Conservation (phyloP, 1,284 basidiomycete species). For the Tetrapyrgos nigripes region DNA sequence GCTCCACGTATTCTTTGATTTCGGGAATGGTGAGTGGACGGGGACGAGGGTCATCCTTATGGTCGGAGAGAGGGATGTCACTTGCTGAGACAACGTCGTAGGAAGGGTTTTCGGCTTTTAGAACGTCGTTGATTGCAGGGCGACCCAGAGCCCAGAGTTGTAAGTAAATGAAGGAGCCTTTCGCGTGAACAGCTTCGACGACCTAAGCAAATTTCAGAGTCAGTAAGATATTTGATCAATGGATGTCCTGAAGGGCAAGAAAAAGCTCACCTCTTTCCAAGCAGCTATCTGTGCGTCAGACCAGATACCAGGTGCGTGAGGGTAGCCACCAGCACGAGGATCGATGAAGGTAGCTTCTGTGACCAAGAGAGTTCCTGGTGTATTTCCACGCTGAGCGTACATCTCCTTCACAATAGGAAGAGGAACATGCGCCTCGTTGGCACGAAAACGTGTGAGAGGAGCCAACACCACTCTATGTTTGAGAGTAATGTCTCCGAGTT, state of each 20-base stretch:
- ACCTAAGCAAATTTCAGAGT: constrained; percentile 26
- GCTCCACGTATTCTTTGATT: too few species aligned
- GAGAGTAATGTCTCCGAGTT: constrained; percentile 47
- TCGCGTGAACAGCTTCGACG: constrained; percentile 41
- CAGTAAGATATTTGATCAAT: not conserved
- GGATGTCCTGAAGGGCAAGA: not conserved
- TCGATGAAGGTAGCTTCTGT: constrained; percentile 44
- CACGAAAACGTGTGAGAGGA: constrained; percentile 45
- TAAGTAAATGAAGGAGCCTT: too few species aligned
- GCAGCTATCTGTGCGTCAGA: constrained; percentile 40
- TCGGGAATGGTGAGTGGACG: too few species aligned
- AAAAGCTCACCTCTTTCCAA: constrained; percentile 41
- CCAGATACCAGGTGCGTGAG: constrained; percentile 43
- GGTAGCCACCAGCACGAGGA: constrained; percentile 30
- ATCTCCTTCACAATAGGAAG: constrained; percentile 36
- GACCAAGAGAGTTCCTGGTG: constrained; percentile 43
- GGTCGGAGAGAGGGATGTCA: constrained; percentile 16
- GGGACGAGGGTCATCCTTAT: constrained; percentile 18
- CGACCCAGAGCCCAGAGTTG: constrained; percentile 57
- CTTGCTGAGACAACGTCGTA: constrained; percentile 20
- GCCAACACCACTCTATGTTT: constrained; percentile 54
- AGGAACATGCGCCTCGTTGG: constrained; percentile 27
- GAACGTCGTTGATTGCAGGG: constrained; percentile 34
- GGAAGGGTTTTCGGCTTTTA: constrained; percentile 27
- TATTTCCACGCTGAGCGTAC: constrained; percentile 41